phyloP scores from a whole-genome alignment of 2,329 filamentous ascomycete genomes.

The Phaeosphaeria sp. region DNA sequence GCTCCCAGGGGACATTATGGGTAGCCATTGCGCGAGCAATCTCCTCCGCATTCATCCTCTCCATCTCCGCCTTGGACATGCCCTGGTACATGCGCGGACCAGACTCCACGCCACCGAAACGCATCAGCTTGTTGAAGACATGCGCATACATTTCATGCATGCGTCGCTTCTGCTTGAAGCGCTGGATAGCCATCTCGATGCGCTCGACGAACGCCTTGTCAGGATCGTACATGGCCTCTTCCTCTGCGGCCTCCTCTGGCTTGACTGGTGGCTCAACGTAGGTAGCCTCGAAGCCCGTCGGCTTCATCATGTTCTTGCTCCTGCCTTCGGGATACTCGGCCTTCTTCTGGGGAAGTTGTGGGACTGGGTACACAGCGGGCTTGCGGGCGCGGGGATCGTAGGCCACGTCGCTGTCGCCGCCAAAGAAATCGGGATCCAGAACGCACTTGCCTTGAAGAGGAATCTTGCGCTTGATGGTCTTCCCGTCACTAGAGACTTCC shows the following conservation, averaged over 20 bases:
- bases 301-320: slow-evolving; percentile 52
- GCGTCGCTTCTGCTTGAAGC: slow-evolving; percentile 79
- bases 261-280: slow-evolving; percentile 82
- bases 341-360: slow-evolving; percentile 36
- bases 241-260: slow-evolving; percentile 69
- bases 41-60: slow-evolving; percentile 67
- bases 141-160: slow-evolving; percentile 67
- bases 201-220: slow-evolving; percentile 64
- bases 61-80: slow-evolving; percentile 66
- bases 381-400: slow-evolving; percentile 38
- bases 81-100: slow-evolving; percentile 69
- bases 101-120: slow-evolving; percentile 79
- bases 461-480: slow-evolving; percentile 52
- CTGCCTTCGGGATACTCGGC: slow-evolving; percentile 40
- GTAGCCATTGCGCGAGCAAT: slow-evolving; percentile 69
- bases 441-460: slow-evolving; percentile 45
- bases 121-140: slow-evolving; percentile 81
- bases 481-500: slow-evolving; percentile 50
- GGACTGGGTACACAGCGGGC: slow-evolving; percentile 30
- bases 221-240: slow-evolving; percentile 72
- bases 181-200: slow-evolving; percentile 83
- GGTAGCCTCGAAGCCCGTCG: slow-evolving; percentile 67
- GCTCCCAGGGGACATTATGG: slow-evolving; percentile 63
- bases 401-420: slow-evolving; percentile 36
- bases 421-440: slow-evolving; percentile 36